These are phyloP conservation scores for Saturnispora kantuleensis DNA, from an alignment of 805 yeast genomes.

Conservation along the genomic window DNA sequence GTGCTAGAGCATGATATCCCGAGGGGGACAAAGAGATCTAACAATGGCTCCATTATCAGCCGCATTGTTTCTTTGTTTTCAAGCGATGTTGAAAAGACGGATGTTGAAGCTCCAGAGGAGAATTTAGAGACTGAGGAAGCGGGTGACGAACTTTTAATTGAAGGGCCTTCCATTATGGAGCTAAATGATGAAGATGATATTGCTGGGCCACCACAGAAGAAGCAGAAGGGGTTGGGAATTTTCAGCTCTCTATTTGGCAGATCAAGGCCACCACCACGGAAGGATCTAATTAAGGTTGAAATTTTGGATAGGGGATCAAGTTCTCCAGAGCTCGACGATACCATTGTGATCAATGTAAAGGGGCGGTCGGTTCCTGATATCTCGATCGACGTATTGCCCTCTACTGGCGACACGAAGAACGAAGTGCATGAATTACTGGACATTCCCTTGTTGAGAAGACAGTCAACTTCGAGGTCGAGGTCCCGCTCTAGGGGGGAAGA, in stretches of 20 bases:
- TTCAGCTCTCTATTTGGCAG: background rate
- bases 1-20: background rate
- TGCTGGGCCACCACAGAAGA: conserved; percentile 2
- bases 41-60: background rate
- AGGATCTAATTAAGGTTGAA: conserved; percentile 1
- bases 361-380: conserved; percentile 2
- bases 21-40: background rate
- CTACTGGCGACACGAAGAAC: background rate
- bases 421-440: conserved; percentile 1
- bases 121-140: background rate
- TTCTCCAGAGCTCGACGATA: background rate
- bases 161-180: background rate
- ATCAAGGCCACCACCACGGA: background rate
- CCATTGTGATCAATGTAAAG: conserved; percentile 1
- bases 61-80: conserved; percentile 1
- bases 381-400: conserved; percentile 3
- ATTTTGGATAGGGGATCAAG: conserved; percentile 2
- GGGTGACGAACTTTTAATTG: background rate
- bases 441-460: conserved; percentile 3
- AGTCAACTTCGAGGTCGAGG: conserved; percentile 4
- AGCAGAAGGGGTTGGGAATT: background rate
- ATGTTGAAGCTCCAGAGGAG: background rate
- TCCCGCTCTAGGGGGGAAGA: conserved; percentile 1
- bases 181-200: background rate
- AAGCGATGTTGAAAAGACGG: background rate